Percentiles rank a stretch among this genome's conserved stretches.
phyloP scores from a whole-genome alignment of 441 rosid genomes.

The Theobroma grandiflorum region DNA sequence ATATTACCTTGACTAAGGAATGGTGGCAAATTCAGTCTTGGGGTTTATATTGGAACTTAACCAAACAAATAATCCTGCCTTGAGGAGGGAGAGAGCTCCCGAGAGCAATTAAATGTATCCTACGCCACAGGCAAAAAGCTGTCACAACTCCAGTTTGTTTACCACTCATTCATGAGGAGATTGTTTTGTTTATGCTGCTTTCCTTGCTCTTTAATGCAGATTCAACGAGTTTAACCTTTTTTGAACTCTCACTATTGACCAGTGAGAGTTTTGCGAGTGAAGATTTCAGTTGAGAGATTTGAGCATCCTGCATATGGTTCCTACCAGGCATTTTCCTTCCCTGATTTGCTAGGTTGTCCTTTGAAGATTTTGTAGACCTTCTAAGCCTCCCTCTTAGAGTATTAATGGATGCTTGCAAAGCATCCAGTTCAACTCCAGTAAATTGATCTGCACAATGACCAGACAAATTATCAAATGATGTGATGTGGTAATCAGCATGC shows the following conservation, averaged over 20 bases:
- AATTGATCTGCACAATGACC: constrained; percentile 62
- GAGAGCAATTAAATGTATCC: not conserved
- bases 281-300: constrained; percentile 75
- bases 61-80: not conserved
- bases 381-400: constrained; percentile 69
- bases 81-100: not conserved
- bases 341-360: constrained; percentile 38
- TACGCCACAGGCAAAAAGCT: not conserved
- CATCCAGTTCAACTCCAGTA: constrained; percentile 75
- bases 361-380: constrained; percentile 54
- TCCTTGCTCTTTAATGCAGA: constrained; percentile 65
- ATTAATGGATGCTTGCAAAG: constrained; percentile 75
- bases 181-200: constrained; percentile 37
- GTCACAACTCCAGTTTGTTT: not conserved
- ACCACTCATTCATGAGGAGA: not conserved
- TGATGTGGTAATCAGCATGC: constrained; percentile 1
- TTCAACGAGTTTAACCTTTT: constrained; percentile 74
- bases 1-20: not conserved
- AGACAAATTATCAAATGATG: constrained; percentile 14
- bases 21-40: not conserved
- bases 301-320: constrained; percentile 57
- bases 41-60: not conserved
- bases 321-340: constrained; percentile 42
- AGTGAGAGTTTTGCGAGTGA: constrained; percentile 75
- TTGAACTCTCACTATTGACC: constrained; percentile 74